Base-by-base conservation (phyloP, 202 grass and related monocot species). In the Brachypodium distachyon region DNA sequence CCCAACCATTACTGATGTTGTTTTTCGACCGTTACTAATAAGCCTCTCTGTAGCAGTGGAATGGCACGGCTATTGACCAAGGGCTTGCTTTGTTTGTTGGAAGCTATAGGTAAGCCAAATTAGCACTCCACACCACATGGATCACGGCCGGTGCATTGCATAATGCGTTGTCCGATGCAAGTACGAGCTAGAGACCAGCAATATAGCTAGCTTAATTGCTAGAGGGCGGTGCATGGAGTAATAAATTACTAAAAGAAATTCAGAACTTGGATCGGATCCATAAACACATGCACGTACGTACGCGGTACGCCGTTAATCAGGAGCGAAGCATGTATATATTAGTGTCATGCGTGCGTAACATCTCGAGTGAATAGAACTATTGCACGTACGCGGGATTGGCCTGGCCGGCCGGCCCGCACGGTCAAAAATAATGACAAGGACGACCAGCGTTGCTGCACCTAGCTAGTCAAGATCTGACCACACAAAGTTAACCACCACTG, bases 391-490 rank as follows among this genome's bases (percentile, higher is more conserved):
- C n/a, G n/a, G n/a, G n/a, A n/a, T n/a, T n/a, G n/a, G n/a, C n/a
- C n/a, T n/a, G n/a, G n/a, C n/a, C n/a, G n/a, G n/a, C 51, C 4
- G 13, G 0, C 6, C 8, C 32, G 49, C 11, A 11, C 68, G 68
- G 52, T 83, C 44, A 80, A 76, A 17, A 81, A 18, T 41, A 49
- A 19, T 16, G 44, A 18, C 42, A 51, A 66, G 75, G n/a, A n/a
- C n/a, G n/a, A 63, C 75, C 75, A 61, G 33, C n/a, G n/a, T n/a
- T n/a, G n/a, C 27, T 49, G 80, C 19, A 19, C 65, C 46, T 54
- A 80, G 70, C 37, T 62, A 80, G 81, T 84, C 81, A 88, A 88
- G 86, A 84, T 84, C 81, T 84, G 86, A 88, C 36, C 81, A 43
- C 75, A 70, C 81, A 74, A 64, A 64, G 86, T 3, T 64, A 70